Evolutionary conservation across 306 rosid genomes (phyloP), one percentile per base, ranked within the genome.

Genomic region (Ormosia emarginata): DNA sequence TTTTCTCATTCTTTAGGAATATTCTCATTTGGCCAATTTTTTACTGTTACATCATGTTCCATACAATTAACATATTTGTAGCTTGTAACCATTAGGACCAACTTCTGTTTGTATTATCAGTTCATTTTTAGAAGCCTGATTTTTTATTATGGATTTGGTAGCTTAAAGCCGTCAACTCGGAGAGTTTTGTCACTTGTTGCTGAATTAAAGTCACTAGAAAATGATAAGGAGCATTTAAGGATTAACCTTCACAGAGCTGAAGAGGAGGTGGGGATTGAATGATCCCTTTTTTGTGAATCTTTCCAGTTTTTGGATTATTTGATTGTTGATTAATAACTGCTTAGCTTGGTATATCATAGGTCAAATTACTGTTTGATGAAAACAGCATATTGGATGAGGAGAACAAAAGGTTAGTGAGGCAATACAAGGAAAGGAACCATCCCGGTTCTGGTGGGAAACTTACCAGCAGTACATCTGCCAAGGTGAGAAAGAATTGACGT

Each of bases 191-290:
- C 91, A 18, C 88, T 92, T 72, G 92, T 82, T 86, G 91, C 97
- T 39, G 88, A 89, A 72, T 55, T 86, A 67, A 91, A 88, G 84
- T 74, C 89, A 24, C 92, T 90, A 30, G 92, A 90, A 85, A 90
- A 85, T 36, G 98, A 91, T 75, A 92, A 93, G 83, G 95, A 92
- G 49, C 90, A 90, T 65, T 81, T 92, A 58, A 88, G 86, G 86
- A 80, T 81, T 57, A 94, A 94, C 86, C 98, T 94, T 74, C 62
- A 74, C 83, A 89, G 84, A 75, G 98, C 98, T 52, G 97, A 94
- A 86, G 97, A 89, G 43, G 97, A 94, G 97, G 98, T 94, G 74
- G 75, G 79, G 74, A 76, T 40, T 59, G 13, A n/a, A 33, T 17
- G 55, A 29, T 14, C 7, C 5, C 33, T 64, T 41, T 52, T 5